A percentile compares a stretch with the other conserved stretches of the same genome.
Conservation (phyloP, 257 asterid genomes). For the Solanum lycopersicoides region DNA sequence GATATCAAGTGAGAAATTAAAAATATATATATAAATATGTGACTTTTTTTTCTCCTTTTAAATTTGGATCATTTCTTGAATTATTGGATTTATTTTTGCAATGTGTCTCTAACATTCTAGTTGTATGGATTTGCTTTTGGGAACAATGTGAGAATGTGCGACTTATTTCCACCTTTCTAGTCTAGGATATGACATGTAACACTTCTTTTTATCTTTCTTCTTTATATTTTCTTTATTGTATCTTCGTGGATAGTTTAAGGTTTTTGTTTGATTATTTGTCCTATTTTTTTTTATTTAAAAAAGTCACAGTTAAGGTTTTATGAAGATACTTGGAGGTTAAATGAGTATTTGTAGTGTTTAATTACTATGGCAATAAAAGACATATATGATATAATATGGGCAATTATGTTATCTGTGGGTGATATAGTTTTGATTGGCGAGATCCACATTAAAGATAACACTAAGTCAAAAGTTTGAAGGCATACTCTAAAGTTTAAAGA, state of each 20-base stretch:
- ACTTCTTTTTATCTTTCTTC: neutral
- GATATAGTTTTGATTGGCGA: neutral
- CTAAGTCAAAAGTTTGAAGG: neutral
- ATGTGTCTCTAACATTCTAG: neutral
- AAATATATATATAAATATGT: too few relatives aligned
- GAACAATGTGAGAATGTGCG: neutral
- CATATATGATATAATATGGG: neutral
- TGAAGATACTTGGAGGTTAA: neutral
- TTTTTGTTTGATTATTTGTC: neutral
- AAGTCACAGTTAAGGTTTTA: neutral
- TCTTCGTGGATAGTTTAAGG: neutral
- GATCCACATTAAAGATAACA: neutral
- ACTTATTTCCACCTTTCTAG: neutral
- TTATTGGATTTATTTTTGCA: neutral
- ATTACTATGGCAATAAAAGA: neutral
- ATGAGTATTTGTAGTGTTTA: neutral
- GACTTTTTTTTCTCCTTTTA: neutral
- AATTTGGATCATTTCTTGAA: neutral
- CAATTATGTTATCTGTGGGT: neutral
- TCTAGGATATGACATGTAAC: neutral
- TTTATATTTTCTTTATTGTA: neutral
- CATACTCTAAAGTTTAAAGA: fast-evolving
- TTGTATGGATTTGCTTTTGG: neutral
- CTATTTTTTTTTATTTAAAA: neutral
- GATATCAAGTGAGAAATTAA: neutral